Conservation (phyloP, 1,284 basidiomycete genomes). For the Ceratobasidium sp. region DNA sequence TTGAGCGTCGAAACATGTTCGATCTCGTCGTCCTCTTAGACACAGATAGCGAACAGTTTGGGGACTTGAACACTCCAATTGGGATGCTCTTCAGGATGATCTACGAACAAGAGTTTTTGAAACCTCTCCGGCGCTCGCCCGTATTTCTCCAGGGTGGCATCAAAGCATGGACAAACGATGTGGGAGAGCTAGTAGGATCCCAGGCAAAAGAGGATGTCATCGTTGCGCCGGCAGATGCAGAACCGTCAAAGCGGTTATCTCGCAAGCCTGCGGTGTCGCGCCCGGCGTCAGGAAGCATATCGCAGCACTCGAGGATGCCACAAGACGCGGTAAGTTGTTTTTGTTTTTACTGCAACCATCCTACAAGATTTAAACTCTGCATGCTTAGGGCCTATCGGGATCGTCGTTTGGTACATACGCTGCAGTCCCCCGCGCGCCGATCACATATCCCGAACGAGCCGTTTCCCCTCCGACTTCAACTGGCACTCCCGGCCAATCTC, state of each 20-base stretch:
- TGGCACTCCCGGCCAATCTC: conserved; percentile 58
- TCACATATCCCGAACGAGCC: conserved; percentile 42
- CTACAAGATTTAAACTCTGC: conserved; percentile 27
- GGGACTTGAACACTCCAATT: conserved; percentile 66
- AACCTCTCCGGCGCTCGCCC: conserved; percentile 81
- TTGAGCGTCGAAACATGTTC: conserved; percentile 85
- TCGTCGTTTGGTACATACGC: conserved; percentile 22
- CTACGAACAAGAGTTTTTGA: conserved; percentile 78
- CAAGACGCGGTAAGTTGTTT: conserved; percentile 18
- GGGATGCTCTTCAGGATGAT: conserved; percentile 75
- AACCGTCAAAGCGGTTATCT: conserved; percentile 49
- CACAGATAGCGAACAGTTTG: conserved; percentile 72
- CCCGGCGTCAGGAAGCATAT: conserved; percentile 48
- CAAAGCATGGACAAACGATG: conserved; percentile 81
- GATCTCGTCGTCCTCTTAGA: conserved; percentile 95
- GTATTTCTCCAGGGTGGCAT: conserved; percentile 89
- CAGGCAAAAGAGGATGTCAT: conserved; percentile 55
- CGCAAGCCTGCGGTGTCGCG: conserved; percentile 50
- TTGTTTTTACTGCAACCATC: conserved; percentile 3
- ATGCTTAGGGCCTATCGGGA: conserved; percentile 41
- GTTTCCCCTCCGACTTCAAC: conserved; percentile 37
- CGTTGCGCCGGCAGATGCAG: conserved; percentile 48
- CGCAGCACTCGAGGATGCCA: conserved; percentile 50
- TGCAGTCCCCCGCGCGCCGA: conserved; percentile 33
- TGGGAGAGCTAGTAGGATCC: conserved; percentile 65